Conservation (phyloP, 495 filamentous ascomycete genomes). For the Evansstolkia leycettana region DNA sequence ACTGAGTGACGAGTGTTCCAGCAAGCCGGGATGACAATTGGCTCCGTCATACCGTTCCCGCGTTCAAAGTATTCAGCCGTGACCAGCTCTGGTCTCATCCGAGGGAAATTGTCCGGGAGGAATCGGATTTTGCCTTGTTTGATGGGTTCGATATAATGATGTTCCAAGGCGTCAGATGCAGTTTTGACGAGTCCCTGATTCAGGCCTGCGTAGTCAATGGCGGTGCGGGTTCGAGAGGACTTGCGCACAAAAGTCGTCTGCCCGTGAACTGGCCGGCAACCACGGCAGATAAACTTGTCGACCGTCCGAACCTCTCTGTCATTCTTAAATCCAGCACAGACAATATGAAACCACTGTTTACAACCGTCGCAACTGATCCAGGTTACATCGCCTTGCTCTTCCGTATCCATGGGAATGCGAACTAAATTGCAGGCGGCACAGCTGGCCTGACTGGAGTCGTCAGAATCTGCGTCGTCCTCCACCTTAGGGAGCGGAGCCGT, state of each 20-base stretch:
- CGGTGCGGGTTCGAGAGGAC: constrained; percentile 50
- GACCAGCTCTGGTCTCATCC: constrained; percentile 55
- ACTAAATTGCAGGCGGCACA: constrained; percentile 40
- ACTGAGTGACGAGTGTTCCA: constrained; percentile 45
- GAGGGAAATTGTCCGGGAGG: constrained; percentile 49
- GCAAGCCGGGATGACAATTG: constrained; percentile 56
- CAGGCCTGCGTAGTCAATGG: constrained; percentile 65
- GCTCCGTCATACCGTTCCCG: constrained; percentile 55
- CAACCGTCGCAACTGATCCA: constrained; percentile 72
- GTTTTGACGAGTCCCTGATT: constrained; percentile 63
- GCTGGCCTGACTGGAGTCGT: constrained; percentile 26
- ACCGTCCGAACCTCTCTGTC: constrained; percentile 56
- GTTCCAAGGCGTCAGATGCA: constrained; percentile 54
- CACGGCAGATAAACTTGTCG: constrained; percentile 58
- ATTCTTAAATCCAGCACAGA: constrained; percentile 60
- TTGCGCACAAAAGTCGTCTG: constrained; percentile 55
- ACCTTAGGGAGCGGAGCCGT: constrained; percentile 12
- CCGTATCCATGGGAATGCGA: constrained; percentile 30
- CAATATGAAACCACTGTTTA: constrained; percentile 62
- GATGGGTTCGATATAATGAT: constrained; percentile 63
- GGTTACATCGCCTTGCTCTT: constrained; percentile 40
- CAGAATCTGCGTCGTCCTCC: constrained; percentile 16
- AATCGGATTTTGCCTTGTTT: constrained; percentile 55
- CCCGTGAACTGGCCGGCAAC: constrained; percentile 47
- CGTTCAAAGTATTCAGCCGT: constrained; percentile 57